Percentiles rank a stretch among this genome's conserved stretches.
Conservation (phyloP, 306 rosid genomes). For the Lotus japonicus region DNA sequence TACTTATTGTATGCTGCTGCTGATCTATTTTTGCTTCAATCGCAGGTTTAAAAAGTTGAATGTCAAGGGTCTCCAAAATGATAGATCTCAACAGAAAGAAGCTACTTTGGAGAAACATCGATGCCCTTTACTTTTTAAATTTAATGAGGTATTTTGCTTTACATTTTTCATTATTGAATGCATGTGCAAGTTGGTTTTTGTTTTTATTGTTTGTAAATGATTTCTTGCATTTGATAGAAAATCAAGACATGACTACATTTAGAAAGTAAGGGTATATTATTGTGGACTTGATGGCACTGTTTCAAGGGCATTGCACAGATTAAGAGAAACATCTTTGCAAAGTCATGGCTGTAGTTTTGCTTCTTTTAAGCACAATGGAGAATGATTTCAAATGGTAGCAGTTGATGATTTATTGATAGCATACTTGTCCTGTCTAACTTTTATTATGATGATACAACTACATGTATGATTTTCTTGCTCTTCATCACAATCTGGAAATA, state of each 20-base stretch:
- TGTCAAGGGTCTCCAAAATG: slow-evolving; percentile 45
- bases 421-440: neutral
- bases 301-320: neutral
- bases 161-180: neutral
- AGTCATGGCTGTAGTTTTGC: slow-evolving; percentile 1
- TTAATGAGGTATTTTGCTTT: slow-evolving; percentile 58
- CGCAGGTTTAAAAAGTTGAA: slow-evolving; percentile 58
- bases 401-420: neutral
- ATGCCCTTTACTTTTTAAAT: slow-evolving; percentile 72
- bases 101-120: slow-evolving; percentile 46
- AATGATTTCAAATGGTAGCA: neutral
- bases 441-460: neutral
- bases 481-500: neutral
- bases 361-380: slow-evolving; percentile 3
- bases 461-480: neutral
- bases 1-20: slow-evolving; percentile 12
- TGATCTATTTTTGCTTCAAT: slow-evolving; percentile 18
- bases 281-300: neutral
- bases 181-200: slow-evolving; percentile 2
- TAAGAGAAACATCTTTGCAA: neutral
- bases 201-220: neutral
- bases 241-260: neutral
- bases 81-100: slow-evolving; percentile 42
- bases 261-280: neutral
- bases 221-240: neutral